These are phyloP conservation scores for Candida ortonii DNA, from an alignment of 805 yeast genomes.

Conservation along the genomic window DNA sequence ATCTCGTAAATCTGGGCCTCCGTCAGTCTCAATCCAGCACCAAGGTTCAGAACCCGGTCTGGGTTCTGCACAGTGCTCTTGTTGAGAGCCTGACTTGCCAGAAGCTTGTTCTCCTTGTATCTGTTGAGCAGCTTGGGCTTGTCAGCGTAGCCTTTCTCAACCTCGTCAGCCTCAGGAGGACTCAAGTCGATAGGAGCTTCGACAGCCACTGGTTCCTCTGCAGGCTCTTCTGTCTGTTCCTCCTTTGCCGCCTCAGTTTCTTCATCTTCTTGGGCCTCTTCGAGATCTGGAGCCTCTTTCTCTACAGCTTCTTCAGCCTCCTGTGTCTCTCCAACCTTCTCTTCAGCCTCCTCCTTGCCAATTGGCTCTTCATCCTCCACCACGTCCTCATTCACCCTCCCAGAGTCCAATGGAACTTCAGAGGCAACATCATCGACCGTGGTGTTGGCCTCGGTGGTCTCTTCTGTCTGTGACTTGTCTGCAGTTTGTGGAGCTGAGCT, in stretches of 20 bases:
- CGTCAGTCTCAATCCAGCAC: constrained; percentile 52
- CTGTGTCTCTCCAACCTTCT: constrained; percentile 14
- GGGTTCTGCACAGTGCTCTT: constrained; percentile 45
- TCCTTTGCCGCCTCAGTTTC: constrained; percentile 17
- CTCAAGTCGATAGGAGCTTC: constrained; percentile 25
- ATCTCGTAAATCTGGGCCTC: constrained; percentile 54
- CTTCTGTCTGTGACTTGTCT: constrained; percentile 5
- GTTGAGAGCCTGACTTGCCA: constrained; percentile 46
- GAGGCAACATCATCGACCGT: constrained; percentile 13
- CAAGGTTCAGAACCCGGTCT: constrained; percentile 47
- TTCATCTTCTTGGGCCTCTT: constrained; percentile 9
- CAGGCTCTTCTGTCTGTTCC: constrained; percentile 8
- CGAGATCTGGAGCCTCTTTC: constrained; percentile 6
- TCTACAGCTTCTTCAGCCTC: constrained; percentile 16
- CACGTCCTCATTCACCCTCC: constrained; percentile 11
- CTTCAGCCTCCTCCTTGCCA: constrained; percentile 10
- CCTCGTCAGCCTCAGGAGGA: constrained; percentile 34
- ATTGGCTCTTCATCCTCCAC: constrained; percentile 21
- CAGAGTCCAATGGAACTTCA: constrained; percentile 13
- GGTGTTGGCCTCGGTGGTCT: constrained; percentile 3
- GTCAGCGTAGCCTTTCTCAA: constrained; percentile 38
- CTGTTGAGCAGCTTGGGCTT: constrained; percentile 48
- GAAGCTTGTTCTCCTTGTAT: constrained; percentile 47
- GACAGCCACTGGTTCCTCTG: constrained; percentile 15
- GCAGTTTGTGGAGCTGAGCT: no score